Base-by-base conservation (phyloP, 148 eudicot species). In the Silene uniflora region DNA sequence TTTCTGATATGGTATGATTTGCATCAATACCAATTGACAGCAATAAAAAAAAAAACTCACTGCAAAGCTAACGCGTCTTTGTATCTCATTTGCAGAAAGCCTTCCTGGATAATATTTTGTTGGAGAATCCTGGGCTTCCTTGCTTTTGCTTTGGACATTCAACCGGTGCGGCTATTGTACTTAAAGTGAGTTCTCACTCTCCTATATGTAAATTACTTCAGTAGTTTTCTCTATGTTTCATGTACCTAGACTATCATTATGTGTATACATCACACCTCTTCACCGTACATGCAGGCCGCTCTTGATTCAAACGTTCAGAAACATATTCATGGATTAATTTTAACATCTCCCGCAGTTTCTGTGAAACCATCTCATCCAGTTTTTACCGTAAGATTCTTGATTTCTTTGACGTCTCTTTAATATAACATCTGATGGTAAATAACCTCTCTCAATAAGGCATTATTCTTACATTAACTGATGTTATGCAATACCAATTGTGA, bases 101-200 rank as follows among this genome's bases (percentile, higher is more conserved):
- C 61, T 87, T 89, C 75, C 82, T 93, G 10, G 76, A 73, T 61
- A 86, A 79, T 32, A 83, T 91, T 35, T 19, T 84, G 54, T 80
- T 88, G 58, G 92, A 91, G 73, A 89, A 91, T 83, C 86, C 91
- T 25, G 87, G 86, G 6, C 77, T 91, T 39, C 93, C 91, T 7
- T 89, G 89, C 78, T 93, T 93, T 79, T 88, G 90, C 83, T 88
- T 93, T 83, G 98, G 91, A 65, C 98, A 93, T 81, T 93, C 98
- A 7, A 93, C 96, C 59, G 98, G 98, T 65, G 98, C 83, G 78
- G 97, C 98, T 46, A 90, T 93, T 64, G 70, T 87, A 52, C 87
- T 93, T 67, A 81, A 81, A 61, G 83, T 81, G 62, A 69, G 79
- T 24, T 17, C 24, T 65, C 14, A 21, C 52, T 23, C 65, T 10